Base-by-base conservation (phyloP, 2,329 filamentous ascomycete genomes). In the Pseudogymnoascus sp. region DNA sequence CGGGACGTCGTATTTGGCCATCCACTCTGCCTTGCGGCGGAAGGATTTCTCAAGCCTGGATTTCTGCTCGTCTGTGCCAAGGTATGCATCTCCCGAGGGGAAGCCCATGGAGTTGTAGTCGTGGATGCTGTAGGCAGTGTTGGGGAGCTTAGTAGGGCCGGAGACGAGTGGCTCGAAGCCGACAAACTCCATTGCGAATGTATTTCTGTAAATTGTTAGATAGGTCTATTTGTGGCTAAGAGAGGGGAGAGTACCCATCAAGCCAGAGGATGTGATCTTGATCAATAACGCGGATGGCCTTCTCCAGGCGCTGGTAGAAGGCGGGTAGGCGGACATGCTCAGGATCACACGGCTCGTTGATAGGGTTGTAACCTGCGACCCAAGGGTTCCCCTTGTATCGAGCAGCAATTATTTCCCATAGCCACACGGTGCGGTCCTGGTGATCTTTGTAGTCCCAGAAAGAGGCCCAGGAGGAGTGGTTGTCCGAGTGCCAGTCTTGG, bases 21-120 rank as follows among this genome's bases (percentile, higher is more conserved):
- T 79, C 67, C 77, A 81, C 63, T 77, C 69, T 0, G 76, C 75
- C 67, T 81, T 81, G 16, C 78, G 74, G 43, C 76, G 68, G 67
- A 79, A 80, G 54, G 74, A 75, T 2, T 65, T 28, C 5, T 75
- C 73, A 0, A 84, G 72, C 37, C 75, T 76, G 0, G 67, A 65
- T 34, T 79, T 77, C 63, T 84, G 80, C 3, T 79, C 77, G 0
- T 70, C 66, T 0, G 75, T 78, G 4, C 78, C 77, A 0, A 73
- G 75, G 62, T 79, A 84, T 3, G 71, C 73, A 57, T 79, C 77
- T 66, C 72, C 67, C 71, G 67, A 64, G 3, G 69, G 82, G 65
- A 85, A 84, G 0, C 82, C 83, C 69, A 80, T 79, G 65, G 75
- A 70, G 41, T 77, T 77, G 67, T 85, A 85, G 67, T 85, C 82